These are phyloP conservation scores for Metschnikowia proteae DNA, from an alignment of 805 yeast species.

Conservation along the genomic window DNA sequence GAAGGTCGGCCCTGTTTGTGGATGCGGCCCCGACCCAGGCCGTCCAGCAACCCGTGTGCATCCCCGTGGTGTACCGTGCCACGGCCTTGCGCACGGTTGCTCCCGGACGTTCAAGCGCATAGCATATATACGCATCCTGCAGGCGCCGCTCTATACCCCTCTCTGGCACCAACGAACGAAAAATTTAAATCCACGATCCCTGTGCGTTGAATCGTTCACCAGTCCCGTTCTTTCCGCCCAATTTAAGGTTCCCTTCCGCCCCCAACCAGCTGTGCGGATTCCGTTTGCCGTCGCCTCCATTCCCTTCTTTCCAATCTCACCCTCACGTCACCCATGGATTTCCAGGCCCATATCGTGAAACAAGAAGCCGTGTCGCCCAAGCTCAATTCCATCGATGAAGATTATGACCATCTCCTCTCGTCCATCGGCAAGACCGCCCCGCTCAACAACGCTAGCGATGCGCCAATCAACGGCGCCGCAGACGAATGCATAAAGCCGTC, in stretches of 20 bases:
- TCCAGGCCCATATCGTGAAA: neutral
- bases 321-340: neutral
- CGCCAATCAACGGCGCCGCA: neutral
- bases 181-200: slow-evolving; percentile 6
- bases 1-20: neutral
- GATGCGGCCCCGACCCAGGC: no score
- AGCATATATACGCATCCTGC: slow-evolving; percentile 9
- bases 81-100: neutral
- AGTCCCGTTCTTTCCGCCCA: neutral
- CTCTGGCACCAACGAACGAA: slow-evolving; percentile 13
- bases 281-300: neutral
- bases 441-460: neutral
- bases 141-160: slow-evolving; percentile 12
- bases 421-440: neutral
- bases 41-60: no score
- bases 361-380: slow-evolving; percentile 1
- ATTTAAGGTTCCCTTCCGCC: neutral
- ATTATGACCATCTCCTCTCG: neutral
- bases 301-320: neutral
- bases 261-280: neutral
- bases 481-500: neutral
- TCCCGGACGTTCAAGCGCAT: slow-evolving; percentile 8
- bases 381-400: neutral
- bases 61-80: neutral
- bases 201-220: neutral